A percentile compares a stretch with the other conserved stretches of the same genome.
Evolutionary conservation across 2,329 filamentous ascomycete genomes (phyloP).

Genomic region (Grosmannia clavigera): DNA sequence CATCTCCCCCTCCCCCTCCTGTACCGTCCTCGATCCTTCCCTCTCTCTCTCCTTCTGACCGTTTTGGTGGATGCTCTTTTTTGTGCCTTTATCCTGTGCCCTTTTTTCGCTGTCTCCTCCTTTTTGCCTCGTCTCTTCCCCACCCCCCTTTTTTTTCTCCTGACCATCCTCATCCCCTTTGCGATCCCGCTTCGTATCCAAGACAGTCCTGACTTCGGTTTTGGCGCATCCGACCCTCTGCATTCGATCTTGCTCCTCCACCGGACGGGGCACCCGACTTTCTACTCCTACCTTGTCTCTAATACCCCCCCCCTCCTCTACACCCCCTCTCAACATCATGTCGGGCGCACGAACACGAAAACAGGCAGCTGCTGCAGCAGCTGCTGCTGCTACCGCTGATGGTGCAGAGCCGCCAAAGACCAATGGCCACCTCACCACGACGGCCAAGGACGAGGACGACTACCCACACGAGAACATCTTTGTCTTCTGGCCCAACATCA

Average conservation of each 20-base stretch:
- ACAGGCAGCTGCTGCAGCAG: conserved; percentile 15
- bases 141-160: neutral
- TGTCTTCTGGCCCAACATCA: conserved; percentile 69
- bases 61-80: too few species aligned
- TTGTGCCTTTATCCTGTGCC: neutral
- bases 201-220: too few species aligned
- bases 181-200: neutral
- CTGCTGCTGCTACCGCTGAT: conserved; percentile 12
- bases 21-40: neutral
- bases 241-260: neutral
- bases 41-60: neutral
- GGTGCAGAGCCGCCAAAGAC: neutral
- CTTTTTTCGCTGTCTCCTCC: neutral
- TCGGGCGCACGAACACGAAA: conserved; percentile 17
- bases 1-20: too few species aligned
- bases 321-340: conserved; percentile 9
- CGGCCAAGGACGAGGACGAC: conserved; percentile 22
- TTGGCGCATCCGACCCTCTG: too few species aligned
- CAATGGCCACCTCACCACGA: conserved; percentile 31
- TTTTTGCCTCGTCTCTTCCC: conserved; percentile 2
- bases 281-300: too few species aligned
- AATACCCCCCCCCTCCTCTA: neutral
- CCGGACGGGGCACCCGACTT: neutral
- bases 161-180: neutral
- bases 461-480: conserved; percentile 60